A percentile compares a stretch with the other conserved stretches of the same genome.
phyloP scores from a whole-genome alignment of 331 rosid species.

The Quercus lobata region DNA sequence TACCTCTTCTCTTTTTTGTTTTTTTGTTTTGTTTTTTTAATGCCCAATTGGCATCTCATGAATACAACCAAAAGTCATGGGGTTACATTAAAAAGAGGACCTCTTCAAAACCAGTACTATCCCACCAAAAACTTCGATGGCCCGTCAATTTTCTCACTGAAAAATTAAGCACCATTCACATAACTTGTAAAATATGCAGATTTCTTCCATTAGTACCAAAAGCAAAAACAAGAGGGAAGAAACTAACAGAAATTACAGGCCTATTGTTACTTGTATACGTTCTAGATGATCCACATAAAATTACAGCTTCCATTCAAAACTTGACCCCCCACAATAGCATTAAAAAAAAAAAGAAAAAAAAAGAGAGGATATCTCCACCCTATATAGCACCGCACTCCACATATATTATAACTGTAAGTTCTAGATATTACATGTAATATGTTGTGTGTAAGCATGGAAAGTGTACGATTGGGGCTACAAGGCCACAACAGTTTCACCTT shows the following conservation, averaged over 20 bases:
- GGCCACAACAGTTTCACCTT: slow-evolving; percentile 52
- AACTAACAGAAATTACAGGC: slow-evolving; percentile 1
- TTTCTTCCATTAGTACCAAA: background rate
- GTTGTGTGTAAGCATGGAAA: background rate
- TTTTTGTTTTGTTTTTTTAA: background rate
- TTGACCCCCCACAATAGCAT: background rate
- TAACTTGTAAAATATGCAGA: background rate
- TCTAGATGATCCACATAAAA: background rate
- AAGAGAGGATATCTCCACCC: background rate
- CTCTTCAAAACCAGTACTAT: no score
- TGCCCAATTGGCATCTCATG: background rate
- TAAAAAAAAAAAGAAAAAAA: background rate
- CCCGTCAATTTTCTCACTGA: background rate
- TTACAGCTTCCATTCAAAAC: background rate
- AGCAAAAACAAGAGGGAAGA: background rate
- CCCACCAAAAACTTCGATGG: background rate
- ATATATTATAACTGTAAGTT: background rate
- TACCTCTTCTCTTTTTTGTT: background rate
- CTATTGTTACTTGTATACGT: background rate
- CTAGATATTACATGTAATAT: background rate
- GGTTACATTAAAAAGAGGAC: background rate
- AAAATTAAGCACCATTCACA: background rate
- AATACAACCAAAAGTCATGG: background rate
- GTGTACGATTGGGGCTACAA: slow-evolving; percentile 5
- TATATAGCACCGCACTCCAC: background rate